Conservation (phyloP, 2,329 filamentous ascomycete genomes). For the Clonostachys solani region DNA sequence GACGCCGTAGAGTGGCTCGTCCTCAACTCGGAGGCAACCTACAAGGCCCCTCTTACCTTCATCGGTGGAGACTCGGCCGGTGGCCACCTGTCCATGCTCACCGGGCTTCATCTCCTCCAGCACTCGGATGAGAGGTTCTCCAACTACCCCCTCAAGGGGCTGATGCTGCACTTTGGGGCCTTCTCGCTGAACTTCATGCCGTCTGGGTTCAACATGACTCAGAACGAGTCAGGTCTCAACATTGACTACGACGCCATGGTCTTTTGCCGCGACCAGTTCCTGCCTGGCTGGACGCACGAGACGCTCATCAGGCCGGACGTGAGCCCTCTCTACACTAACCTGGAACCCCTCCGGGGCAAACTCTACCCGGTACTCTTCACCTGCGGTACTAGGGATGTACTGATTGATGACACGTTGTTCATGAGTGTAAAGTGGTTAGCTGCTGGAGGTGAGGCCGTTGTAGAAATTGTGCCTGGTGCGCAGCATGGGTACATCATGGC, state of each 20-base stretch:
- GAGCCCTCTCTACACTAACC: conserved; percentile 3
- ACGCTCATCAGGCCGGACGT: not conserved
- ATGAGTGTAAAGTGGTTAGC: conserved; percentile 9
- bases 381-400: conserved; percentile 7
- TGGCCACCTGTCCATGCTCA: not conserved
- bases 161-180: conserved; percentile 1
- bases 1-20: conserved; percentile 4
- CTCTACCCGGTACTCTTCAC: conserved; percentile 7
- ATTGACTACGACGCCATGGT: not conserved
- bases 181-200: not conserved
- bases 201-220: not conserved
- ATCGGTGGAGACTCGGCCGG: conserved; percentile 1
- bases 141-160: not conserved
- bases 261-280: not conserved
- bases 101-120: not conserved
- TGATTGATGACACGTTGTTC: conserved; percentile 8
- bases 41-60: not conserved
- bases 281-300: not conserved
- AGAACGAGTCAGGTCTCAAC: not conserved
- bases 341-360: not conserved
- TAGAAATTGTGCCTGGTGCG: conserved; percentile 6
- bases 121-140: not conserved
- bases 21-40: not conserved
- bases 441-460: conserved; percentile 5
- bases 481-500: conserved; percentile 5